phyloP scores from a whole-genome alignment of 768 basidiomycete species.

The Mycena polygramma region DNA sequence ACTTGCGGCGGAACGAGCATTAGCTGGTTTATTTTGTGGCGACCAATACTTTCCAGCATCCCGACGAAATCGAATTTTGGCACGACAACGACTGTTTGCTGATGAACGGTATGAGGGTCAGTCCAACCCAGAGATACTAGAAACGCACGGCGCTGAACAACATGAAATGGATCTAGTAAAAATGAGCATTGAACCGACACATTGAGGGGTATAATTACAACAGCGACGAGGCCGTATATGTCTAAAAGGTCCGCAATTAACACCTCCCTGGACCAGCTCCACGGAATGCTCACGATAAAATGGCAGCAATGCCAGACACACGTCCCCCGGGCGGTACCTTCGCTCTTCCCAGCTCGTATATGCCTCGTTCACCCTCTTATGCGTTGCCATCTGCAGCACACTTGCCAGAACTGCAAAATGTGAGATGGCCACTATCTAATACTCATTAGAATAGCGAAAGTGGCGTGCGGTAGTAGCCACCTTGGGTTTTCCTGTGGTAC shows the following conservation, averaged over 20 bases:
- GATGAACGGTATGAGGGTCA: not conserved
- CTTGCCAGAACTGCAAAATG: slow-evolving; percentile 57
- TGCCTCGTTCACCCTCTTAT: slow-evolving; percentile 48
- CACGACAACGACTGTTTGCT: slow-evolving; percentile 56
- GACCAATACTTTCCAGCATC: slow-evolving; percentile 55
- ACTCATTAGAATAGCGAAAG: not conserved
- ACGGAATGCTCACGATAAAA: slow-evolving; percentile 49
- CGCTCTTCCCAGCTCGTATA: slow-evolving; percentile 45
- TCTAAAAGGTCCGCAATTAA: slow-evolving; percentile 34
- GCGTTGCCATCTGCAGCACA: slow-evolving; percentile 51
- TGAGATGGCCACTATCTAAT: slow-evolving; percentile 50
- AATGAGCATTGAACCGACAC: not conserved
- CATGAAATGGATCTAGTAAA: slow-evolving; percentile 18
- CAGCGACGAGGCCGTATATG: slow-evolving; percentile 20
- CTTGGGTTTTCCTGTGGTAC: slow-evolving; percentile 66
- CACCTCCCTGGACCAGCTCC: slow-evolving; percentile 48
- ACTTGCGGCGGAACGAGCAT: slow-evolving; percentile 51
- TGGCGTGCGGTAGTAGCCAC: slow-evolving; percentile 31
- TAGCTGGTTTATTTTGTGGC: slow-evolving; percentile 54
- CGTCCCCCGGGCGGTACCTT: slow-evolving; percentile 57
- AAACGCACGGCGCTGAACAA: slow-evolving; percentile 22
- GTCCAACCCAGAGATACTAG: not conserved
- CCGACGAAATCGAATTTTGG: slow-evolving; percentile 57
- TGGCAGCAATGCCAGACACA: slow-evolving; percentile 52
- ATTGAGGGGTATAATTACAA: not conserved